Base-by-base conservation (phyloP, 352 stramenopile genomes). In the Halophytophthora polymorphica region DNA sequence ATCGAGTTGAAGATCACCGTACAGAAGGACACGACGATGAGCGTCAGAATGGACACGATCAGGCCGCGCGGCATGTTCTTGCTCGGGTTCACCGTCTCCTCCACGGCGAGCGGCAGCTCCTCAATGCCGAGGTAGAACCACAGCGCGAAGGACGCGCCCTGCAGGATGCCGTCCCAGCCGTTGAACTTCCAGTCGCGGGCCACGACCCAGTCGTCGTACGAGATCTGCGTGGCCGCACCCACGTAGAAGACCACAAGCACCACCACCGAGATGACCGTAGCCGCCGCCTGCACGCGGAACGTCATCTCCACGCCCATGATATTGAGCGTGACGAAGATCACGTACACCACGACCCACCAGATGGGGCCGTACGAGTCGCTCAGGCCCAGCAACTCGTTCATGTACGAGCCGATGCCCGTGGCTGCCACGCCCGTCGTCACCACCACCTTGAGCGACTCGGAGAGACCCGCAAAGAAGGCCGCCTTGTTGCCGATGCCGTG, bases 91-190 rank as follows among this genome's bases (percentile, higher is more conserved):
- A 86, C 76, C 10, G 74, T 86, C 39, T 86, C 74, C 41, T 86
- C 74, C 19, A 86, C 70, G 2, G 74, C 74, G 3, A 86, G 68
- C 2, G 74, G 74, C 2, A 86, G 64, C 56, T 86, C 74, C 38
- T 86, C 74, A 49, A 86, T 86, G 17, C 74, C 74, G 1, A 86
- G 50, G 53, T 82, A 86, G 47, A 86, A 86, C 74, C 74, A 86
- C 41, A 86, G 58, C 23, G 74, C 63, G 58, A 86, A 86, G 21
- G 71, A 83, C 21, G 79, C 61, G 2, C 74, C 74, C 19, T 80
- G 67, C 13, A 86, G 48, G 31, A 79, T 46, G 0, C 74, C 72
- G 25, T 77, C 64, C 48, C 60, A 68, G 4, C 74, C 74, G 7
- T 68, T 77, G 53, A 73, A 83, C 59, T 86, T 64, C 74, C 69